phyloP scores from a whole-genome alignment of 257 asterid species.

The Euphrasia confusa region DNA sequence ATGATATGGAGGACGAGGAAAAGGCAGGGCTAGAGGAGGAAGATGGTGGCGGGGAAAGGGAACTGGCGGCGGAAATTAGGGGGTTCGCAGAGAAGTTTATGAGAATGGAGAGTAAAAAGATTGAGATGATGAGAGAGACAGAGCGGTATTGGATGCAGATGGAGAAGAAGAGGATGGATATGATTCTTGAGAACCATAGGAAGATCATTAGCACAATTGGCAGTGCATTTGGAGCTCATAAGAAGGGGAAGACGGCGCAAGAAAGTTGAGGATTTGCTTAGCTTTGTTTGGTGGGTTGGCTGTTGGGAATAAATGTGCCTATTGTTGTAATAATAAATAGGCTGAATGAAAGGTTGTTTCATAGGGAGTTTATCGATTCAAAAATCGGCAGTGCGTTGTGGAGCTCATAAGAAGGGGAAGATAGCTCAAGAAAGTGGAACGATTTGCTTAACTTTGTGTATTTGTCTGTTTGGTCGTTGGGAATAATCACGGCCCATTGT shows the following conservation, averaged over 20 bases:
- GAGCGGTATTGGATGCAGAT: slow-evolving; percentile 66
- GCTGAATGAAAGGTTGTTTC: slow-evolving; percentile 11
- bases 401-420: slow-evolving; percentile 41
- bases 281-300: neutral
- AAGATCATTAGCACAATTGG: slow-evolving; percentile 60
- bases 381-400: slow-evolving; percentile 53
- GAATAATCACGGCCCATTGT: neutral
- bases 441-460: too few relatives aligned
- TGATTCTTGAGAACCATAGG: slow-evolving; percentile 73
- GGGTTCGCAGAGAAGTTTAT: slow-evolving; percentile 73
- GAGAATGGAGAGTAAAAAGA: slow-evolving; percentile 74
- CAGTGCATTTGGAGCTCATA: slow-evolving; percentile 54
- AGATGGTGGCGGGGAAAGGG: slow-evolving; percentile 38
- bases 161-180: slow-evolving; percentile 85
- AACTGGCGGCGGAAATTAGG: slow-evolving; percentile 64
- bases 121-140: slow-evolving; percentile 72
- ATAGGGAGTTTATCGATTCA: slow-evolving; percentile 58
- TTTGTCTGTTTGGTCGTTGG: neutral
- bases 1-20: slow-evolving; percentile 30
- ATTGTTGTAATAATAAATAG: too few relatives aligned
- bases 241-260: slow-evolving; percentile 47
- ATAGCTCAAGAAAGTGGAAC: too few relatives aligned
- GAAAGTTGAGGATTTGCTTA: slow-evolving; percentile 29
- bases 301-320: too few relatives aligned
- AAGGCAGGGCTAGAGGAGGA: slow-evolving; percentile 5